Base-by-base conservation (phyloP, 2,329 filamentous ascomycete species). In the Beauveria medogensis region DNA sequence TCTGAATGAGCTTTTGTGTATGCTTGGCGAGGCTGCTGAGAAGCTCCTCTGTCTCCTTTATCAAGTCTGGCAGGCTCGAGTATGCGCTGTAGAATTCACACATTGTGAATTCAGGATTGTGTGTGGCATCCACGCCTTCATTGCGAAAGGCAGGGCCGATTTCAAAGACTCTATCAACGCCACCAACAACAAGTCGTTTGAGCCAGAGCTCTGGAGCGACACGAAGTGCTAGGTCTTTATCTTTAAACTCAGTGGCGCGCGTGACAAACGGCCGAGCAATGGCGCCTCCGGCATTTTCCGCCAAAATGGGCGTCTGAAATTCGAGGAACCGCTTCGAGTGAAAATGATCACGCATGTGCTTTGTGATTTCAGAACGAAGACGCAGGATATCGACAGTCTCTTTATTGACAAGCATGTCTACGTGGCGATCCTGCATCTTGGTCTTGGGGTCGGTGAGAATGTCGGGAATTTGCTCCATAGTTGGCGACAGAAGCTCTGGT, bases 81-180 rank as follows among this genome's bases (percentile, higher is more conserved):
- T 92, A 95, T 3, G 92, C 88, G 63, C 89, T 87, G 75, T 99
- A 99, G 75, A 96, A 97, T 75, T 99, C 94, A 78, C 93, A 97
- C 63, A 91, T 97, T 50, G 90, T 94, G 75, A 97, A 99, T 71
- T 99, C 94, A 0, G 94, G 93, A 70, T 99, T 99, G 72, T 99
- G 94, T 0, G 91, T 96, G 34, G 83, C 83, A 72, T 97, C 92
- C 41, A 96, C 77, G 72, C 91, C 91, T 77, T 99, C 94, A 71
- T 99, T 99, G 48, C 94, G 85, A 74, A 99, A 99, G 14, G 87
- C 86, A 3, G 91, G 88, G 0, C 94, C 94, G 65, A 99, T 92
- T 74, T 99, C 94, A 69, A 95, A 99, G 28, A 99, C 86, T 64
- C 82, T 86, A 67, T 95, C 89, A 63, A 97, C 86, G 2, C 92